Evolutionary conservation across 2,329 filamentous ascomycete species (phyloP).

Genomic region (Colletotrichum musicola): DNA sequence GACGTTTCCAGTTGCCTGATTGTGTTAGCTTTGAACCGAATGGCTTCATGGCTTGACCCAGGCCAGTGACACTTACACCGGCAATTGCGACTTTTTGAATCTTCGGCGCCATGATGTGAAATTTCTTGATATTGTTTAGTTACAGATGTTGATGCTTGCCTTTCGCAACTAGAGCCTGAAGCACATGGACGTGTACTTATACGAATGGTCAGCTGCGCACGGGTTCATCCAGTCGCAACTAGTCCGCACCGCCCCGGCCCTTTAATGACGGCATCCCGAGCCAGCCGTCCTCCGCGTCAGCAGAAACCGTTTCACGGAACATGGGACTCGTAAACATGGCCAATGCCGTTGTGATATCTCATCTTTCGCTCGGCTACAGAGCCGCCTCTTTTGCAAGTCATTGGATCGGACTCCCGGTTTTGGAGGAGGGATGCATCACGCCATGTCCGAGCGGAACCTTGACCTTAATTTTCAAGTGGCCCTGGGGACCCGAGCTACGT

Average conservation of each 20-base stretch:
- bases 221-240: background rate
- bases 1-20: conserved; percentile 49
- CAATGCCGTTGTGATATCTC: background rate
- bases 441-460: conserved; percentile 11
- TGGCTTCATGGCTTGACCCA: too few relatives aligned
- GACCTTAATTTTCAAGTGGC: background rate
- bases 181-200: background rate
- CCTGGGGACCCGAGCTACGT: background rate
- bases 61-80: conserved; percentile 44
- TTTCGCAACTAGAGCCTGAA: background rate
- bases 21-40: background rate
- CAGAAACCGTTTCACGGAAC: background rate
- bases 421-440: background rate
- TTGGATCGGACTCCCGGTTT: conserved; percentile 23
- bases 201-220: background rate
- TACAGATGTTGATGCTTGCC: too few relatives aligned
- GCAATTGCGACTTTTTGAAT: conserved; percentile 54
- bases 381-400: background rate
- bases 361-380: background rate
- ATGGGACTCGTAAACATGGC: background rate
- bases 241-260: background rate
- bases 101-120: conserved; percentile 1
- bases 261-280: background rate
- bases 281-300: background rate
- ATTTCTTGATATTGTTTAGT: background rate